These are phyloP conservation scores for Bothriochloa decipiens DNA, from an alignment of 176 grass and related monocot genomes.

Conservation along the genomic window DNA sequence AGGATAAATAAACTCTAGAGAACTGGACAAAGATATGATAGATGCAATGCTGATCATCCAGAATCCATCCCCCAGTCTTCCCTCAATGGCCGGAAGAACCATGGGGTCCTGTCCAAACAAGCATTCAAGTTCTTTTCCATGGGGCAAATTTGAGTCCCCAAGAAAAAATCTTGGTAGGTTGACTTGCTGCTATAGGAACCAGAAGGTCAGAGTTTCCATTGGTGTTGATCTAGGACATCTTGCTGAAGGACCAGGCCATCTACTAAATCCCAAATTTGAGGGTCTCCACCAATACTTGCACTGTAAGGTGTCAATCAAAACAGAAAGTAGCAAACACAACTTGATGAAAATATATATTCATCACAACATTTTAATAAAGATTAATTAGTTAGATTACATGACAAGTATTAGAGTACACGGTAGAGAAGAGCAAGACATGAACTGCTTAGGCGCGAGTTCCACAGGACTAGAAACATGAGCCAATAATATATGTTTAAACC, in stretches of 20 bases:
- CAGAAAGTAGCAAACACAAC: background rate
- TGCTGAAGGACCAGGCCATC: background rate
- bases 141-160: background rate
- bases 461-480: background rate
- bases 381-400: background rate
- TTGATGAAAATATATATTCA: background rate
- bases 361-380: slow-evolving; percentile 5
- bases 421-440: background rate
- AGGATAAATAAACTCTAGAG: background rate
- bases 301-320: background rate
- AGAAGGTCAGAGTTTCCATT: background rate
- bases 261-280: background rate
- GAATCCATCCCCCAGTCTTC: background rate
- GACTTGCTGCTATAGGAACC: background rate
- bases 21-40: background rate
- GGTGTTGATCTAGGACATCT: background rate
- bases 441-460: background rate
- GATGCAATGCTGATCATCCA: background rate
- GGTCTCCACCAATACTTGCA: background rate
- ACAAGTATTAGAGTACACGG: background rate
- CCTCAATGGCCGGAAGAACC: background rate
- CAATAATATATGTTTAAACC: background rate
- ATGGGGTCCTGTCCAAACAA: background rate
- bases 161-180: background rate
- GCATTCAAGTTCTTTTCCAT: background rate